Evolutionary conservation across 2,329 filamentous ascomycete genomes (phyloP).

Genomic region (Trichoderma pleuroti): DNA sequence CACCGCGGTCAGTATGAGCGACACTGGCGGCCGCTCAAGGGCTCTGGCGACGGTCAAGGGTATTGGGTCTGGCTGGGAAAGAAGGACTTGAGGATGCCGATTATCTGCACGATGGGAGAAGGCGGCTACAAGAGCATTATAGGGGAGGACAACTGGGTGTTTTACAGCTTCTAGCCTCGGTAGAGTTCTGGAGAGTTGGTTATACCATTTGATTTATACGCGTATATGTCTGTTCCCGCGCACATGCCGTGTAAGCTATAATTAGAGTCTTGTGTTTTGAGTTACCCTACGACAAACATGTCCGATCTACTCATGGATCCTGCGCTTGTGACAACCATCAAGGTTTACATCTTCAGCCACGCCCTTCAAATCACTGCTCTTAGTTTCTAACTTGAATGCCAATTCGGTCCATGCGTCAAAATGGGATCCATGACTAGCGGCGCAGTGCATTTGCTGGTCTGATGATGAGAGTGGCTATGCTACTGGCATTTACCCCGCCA

Average conservation of each 20-base stretch:
- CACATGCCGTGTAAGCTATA: not conserved
- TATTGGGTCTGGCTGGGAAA: constrained; percentile 30
- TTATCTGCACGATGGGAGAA: constrained; percentile 8
- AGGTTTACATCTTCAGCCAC: not conserved
- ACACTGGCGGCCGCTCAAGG: constrained; percentile 24
- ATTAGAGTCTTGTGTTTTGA: not conserved
- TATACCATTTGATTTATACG: not conserved
- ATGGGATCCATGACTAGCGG: not conserved
- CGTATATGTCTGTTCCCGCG: not conserved
- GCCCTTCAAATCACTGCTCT: not conserved
- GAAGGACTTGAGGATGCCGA: constrained; percentile 19
- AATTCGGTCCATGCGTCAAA: not conserved
- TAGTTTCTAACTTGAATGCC: too few relatives aligned
- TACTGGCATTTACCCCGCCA: constrained; percentile 12
- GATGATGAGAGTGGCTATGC: constrained; percentile 16
- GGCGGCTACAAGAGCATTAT: not conserved
- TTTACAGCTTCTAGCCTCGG: not conserved
- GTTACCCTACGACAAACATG: not conserved
- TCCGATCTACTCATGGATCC: not conserved
- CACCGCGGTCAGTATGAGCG: constrained; percentile 22
- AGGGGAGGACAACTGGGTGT: constrained; percentile 15
- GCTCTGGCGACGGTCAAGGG: constrained; percentile 19
- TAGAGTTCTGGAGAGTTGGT: not conserved
- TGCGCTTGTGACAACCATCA: not conserved
- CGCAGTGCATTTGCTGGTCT: not conserved